These are phyloP conservation scores for Panaeolus papilionaceus DNA, from an alignment of 768 basidiomycete species.

Conservation along the genomic window DNA sequence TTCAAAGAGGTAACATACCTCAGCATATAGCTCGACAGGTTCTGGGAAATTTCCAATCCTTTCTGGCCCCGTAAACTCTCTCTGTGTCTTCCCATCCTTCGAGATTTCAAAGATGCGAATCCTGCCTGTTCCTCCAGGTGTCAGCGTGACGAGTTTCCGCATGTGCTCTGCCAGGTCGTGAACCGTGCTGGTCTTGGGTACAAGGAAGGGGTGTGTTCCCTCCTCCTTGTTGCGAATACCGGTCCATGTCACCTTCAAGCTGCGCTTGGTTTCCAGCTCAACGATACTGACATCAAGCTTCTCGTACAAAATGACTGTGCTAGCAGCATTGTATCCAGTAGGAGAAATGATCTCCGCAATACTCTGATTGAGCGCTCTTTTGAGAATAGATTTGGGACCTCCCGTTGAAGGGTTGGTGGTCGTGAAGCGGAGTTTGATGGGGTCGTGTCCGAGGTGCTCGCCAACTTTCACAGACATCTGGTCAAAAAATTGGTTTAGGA, in stretches of 20 bases:
- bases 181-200: constrained; percentile 95
- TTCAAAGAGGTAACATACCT: constrained; percentile 55
- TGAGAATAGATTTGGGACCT: constrained; percentile 85
- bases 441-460: constrained; percentile 90
- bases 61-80: constrained; percentile 90
- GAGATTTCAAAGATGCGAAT: constrained; percentile 97
- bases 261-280: constrained; percentile 98
- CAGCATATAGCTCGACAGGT: constrained; percentile 93
- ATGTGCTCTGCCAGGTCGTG: constrained; percentile 90
- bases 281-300: constrained; percentile 96
- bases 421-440: constrained; percentile 97
- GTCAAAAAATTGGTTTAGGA: constrained; percentile 20
- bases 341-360: constrained; percentile 95
- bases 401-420: constrained; percentile 91
- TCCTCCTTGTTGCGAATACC: constrained; percentile 98
- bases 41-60: constrained; percentile 98
- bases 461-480: constrained; percentile 95
- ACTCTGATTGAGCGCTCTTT: constrained; percentile 92
- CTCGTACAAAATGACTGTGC: constrained; percentile 93
- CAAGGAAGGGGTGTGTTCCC: constrained; percentile 84
- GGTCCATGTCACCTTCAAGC: constrained; percentile 95
- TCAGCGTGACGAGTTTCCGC: constrained; percentile 81
- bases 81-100: constrained; percentile 92
- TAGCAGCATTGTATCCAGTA: constrained; percentile 82
- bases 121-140: constrained; percentile 79